Evolutionary conservation across 2,329 filamentous ascomycete species (phyloP), one percentile per base, ranked within the genome.

Genomic region (Venturia carpophila): DNA sequence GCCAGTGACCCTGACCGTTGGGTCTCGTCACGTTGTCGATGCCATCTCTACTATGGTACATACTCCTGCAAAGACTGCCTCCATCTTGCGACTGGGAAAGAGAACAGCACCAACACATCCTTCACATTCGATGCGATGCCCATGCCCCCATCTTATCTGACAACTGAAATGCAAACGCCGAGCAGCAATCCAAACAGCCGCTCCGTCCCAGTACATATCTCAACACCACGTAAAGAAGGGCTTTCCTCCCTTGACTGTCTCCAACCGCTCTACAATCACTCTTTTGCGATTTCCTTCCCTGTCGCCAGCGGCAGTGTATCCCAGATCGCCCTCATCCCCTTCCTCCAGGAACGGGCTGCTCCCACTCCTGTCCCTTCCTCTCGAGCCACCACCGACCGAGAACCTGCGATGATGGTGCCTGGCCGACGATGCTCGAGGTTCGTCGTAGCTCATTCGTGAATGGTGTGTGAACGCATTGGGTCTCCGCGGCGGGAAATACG

Each of bases 191-290:
- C 30, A 58, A 58, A 58, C 5, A n/a, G 19, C 17, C 49, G 13
- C 37, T 10, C 30, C 47, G 17, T 37, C 13, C 27, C 52, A 58
- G 60, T 62, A 27, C 43, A 62, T 37, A 58, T 61, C 21, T 75
- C 70, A 97, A 80, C 94, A 99, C 90, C 94, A 99, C 56, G 90
- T 96, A 77, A 99, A 99, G 41, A 99, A 92, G 1, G 94, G 94
- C 73, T 96, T 95, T 74, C 89, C 89, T 73, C 87, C 91, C 82
- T 97, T 97, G 68, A 99, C 94, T 67, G 93, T 90, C 80, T 99
- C 94, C 66, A 99, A 79, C 68, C 94, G 83, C 80, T 99, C 94
- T 60, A 99, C 92, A 80, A 99, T 97, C 60, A 99, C 94, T 77
- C 94, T 96, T 71, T 92, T 85, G 74, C 89, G 87, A 71, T 92